Conservation (phyloP, 345 rosid genomes). For the Salix dunnii region DNA sequence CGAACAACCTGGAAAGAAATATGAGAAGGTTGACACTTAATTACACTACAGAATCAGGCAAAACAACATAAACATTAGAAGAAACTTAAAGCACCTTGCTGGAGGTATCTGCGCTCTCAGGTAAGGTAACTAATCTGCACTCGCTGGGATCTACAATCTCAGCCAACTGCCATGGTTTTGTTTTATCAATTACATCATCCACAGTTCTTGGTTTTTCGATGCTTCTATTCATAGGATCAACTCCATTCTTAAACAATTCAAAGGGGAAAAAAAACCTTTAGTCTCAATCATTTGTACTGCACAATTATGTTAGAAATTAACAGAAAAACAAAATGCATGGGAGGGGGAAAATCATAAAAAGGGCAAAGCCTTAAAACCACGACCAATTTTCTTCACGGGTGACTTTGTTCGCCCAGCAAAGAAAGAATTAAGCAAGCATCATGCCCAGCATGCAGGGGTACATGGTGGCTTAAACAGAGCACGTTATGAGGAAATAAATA, state of each 20-base stretch:
- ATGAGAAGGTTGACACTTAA: conserved; percentile 10
- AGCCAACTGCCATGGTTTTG: conserved; percentile 73
- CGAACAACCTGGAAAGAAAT: conserved; percentile 59
- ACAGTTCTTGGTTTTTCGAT: conserved; percentile 68
- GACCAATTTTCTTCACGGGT: background rate
- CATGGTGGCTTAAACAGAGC: background rate
- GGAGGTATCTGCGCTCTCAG: conserved; percentile 66
- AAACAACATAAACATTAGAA: background rate
- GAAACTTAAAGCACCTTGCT: conserved; percentile 60
- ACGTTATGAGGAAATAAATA: background rate
- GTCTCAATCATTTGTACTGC: background rate
- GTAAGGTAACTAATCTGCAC: conserved; percentile 67
- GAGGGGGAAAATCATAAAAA: conserved; percentile 9
- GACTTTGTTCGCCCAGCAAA: background rate
- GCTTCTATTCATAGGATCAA: conserved; percentile 71
- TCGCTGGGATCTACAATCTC: conserved; percentile 69
- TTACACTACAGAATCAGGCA: background rate
- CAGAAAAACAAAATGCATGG: background rate
- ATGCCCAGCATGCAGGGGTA: background rate
- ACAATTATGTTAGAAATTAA: background rate
- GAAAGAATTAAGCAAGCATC: background rate
- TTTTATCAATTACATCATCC: conserved; percentile 66
- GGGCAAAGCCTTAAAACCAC: background rate
- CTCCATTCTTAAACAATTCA: conserved; percentile 59
- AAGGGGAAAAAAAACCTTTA: background rate